Evolutionary conservation across 2,329 filamentous ascomycete genomes (phyloP).

Genomic region (Fusarium ramigenum): DNA sequence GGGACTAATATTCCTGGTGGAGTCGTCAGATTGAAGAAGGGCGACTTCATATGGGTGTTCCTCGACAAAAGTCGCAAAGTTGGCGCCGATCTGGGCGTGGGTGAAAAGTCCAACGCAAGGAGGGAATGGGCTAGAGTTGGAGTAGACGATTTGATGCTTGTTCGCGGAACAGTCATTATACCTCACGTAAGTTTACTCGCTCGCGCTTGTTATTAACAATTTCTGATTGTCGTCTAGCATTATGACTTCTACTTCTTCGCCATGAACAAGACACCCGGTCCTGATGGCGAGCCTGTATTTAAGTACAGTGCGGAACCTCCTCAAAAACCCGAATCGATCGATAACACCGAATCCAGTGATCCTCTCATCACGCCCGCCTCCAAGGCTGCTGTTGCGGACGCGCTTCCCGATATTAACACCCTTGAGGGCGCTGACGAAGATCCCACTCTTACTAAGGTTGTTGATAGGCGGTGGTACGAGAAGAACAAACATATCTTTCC

Average conservation of each 20-base stretch:
- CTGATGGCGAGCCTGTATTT: constrained; percentile 79
- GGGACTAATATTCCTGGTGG: constrained; percentile 90
- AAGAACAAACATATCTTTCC: constrained; percentile 98
- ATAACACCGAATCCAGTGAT: neutral
- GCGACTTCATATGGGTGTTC: constrained; percentile 92
- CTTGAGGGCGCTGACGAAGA: constrained; percentile 84
- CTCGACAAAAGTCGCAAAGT: constrained; percentile 91
- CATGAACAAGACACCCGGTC: constrained; percentile 82
- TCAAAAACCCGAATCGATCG: constrained; percentile 43
- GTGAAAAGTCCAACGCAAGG: constrained; percentile 70
- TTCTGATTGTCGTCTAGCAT: constrained; percentile 67
- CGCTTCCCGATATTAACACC: constrained; percentile 59
- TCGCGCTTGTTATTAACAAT: neutral
- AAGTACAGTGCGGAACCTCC: constrained; percentile 70
- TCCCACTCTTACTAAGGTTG: constrained; percentile 86
- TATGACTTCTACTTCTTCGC: constrained; percentile 98
- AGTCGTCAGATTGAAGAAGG: constrained; percentile 87
- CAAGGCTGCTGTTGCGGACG: constrained; percentile 50
- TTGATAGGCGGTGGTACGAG: constrained; percentile 97
- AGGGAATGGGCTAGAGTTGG: constrained; percentile 93
- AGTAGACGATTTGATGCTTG: constrained; percentile 94
- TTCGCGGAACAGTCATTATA: constrained; percentile 89
- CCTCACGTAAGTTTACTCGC: constrained; percentile 77
- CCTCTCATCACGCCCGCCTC: constrained; percentile 46
- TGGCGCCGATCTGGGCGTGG: constrained; percentile 82